Percentiles rank a stretch among this genome's conserved stretches.
These are phyloP conservation scores for Solanum gandarillasii DNA, from an alignment of 257 asterid genomes.

Conservation along the genomic window DNA sequence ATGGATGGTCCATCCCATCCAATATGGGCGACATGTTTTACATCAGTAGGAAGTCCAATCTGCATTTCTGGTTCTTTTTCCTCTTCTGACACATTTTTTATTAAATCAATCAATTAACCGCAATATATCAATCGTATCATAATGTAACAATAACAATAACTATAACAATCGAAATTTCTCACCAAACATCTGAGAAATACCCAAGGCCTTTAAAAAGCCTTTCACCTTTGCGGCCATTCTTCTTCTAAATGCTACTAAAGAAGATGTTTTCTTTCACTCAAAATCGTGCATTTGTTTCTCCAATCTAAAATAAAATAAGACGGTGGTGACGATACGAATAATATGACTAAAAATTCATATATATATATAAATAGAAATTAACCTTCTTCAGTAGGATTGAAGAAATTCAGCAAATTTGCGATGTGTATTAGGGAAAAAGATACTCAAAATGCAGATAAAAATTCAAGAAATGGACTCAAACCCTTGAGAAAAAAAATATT, in stretches of 20 bases:
- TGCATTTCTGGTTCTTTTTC: constrained; percentile 39
- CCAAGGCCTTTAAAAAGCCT: not conserved
- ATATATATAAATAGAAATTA: not conserved
- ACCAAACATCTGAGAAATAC: constrained; percentile 13
- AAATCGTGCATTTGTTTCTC: not conserved
- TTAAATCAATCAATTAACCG: not conserved
- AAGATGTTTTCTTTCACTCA: not conserved
- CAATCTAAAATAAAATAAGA: not conserved
- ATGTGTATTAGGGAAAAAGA: not conserved
- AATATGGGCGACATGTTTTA: constrained; percentile 53
- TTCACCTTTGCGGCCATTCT: constrained; percentile 1
- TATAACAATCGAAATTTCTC: not conserved
- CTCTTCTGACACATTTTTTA: not conserved
- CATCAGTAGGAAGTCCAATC: constrained; percentile 58
- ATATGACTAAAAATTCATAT: not conserved
- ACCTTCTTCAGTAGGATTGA: not conserved
- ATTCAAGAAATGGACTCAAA: not conserved
- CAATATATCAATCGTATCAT: not conserved
- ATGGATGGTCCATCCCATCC: constrained; percentile 44
- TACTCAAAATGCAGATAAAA: not conserved
- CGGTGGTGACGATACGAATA: not conserved
- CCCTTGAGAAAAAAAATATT: not conserved
- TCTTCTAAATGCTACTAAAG: not conserved
- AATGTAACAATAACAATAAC: not conserved
- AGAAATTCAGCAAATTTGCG: not conserved